These are phyloP conservation scores for Lasiodiplodia gonubiensis DNA, from an alignment of 2,329 filamentous ascomycete genomes.

Conservation along the genomic window DNA sequence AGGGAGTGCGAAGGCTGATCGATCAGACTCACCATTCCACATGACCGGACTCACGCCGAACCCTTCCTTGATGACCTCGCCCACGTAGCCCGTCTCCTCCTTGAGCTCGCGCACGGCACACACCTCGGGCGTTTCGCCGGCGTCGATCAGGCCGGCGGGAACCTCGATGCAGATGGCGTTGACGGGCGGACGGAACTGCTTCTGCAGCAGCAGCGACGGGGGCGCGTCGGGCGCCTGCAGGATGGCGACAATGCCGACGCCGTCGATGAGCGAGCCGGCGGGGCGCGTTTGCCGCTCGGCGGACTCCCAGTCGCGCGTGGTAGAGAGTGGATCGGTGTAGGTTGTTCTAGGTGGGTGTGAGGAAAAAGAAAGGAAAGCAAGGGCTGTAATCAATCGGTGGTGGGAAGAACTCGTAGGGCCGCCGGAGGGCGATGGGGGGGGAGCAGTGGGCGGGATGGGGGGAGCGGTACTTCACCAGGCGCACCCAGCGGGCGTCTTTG, in stretches of 20 bases:
- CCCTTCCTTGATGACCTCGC: conserved; percentile 43
- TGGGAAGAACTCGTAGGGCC: background rate
- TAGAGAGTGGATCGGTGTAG: conserved; percentile 68
- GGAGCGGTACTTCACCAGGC: conserved; percentile 43
- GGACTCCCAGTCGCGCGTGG: conserved; percentile 71
- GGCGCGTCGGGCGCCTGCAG: conserved; percentile 50
- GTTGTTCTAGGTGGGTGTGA: conserved; percentile 40
- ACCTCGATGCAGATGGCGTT: conserved; percentile 67
- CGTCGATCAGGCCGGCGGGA: conserved; percentile 67
- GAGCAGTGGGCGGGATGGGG: background rate
- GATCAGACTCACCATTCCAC: conserved; percentile 47
- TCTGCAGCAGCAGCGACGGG: conserved; percentile 48
- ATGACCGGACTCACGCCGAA: conserved; percentile 49
- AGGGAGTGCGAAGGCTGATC: background rate
- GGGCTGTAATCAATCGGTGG: background rate
- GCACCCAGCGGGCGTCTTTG: conserved; percentile 50
- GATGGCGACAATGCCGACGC: conserved; percentile 75
- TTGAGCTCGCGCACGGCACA: conserved; percentile 66
- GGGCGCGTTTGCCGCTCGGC: conserved; percentile 74
- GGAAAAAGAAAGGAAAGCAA: background rate
- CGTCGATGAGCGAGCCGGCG: conserved; percentile 67
- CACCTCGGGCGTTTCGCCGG: conserved; percentile 61
- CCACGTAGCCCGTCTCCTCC: conserved; percentile 70
- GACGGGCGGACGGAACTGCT: conserved; percentile 66
- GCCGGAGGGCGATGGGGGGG: background rate